Evolutionary conservation across 2,329 filamentous ascomycete genomes (phyloP).

Genomic region (Aspergillus proliferans): DNA sequence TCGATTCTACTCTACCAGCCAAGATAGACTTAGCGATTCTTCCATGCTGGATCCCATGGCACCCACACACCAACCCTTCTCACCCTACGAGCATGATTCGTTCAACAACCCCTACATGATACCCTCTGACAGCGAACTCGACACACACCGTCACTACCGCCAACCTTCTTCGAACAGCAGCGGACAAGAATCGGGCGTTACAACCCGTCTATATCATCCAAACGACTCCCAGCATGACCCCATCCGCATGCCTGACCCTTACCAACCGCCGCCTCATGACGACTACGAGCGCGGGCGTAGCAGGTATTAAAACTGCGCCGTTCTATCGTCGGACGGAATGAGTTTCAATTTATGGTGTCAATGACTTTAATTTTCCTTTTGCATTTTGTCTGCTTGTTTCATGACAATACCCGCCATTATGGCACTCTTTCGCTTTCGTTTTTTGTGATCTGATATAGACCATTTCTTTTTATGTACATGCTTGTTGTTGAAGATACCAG

Average conservation of each 20-base stretch:
- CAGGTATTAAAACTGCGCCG: constrained; percentile 2
- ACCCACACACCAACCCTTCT: constrained; percentile 11
- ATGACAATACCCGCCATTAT: constrained; percentile 16
- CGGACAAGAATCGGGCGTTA: constrained; percentile 2
- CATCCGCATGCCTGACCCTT: constrained; percentile 27
- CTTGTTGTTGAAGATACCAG: not conserved
- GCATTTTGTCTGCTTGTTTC: not conserved
- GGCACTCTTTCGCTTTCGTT: not conserved
- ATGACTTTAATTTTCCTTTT: not conserved
- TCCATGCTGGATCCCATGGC: constrained; percentile 10
- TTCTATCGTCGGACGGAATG: too few species aligned
- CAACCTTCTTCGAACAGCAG: constrained; percentile 11
- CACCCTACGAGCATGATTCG: constrained; percentile 12
- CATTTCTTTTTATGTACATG: not conserved
- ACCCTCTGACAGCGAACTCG: constrained; percentile 12
- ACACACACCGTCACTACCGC: constrained; percentile 11
- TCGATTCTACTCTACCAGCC: constrained; percentile 8
- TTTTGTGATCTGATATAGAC: not conserved
- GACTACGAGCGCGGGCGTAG: constrained; percentile 11
- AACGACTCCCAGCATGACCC: constrained; percentile 21
- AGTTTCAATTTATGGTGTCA: not conserved
- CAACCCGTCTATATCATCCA: constrained; percentile 11
- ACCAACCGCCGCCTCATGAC: constrained; percentile 21
- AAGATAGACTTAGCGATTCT: constrained; percentile 4
- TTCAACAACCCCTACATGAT: constrained; percentile 11